Evolutionary conservation across 345 rosid species (phyloP).

Genomic region (Bruguiera parviflora): DNA sequence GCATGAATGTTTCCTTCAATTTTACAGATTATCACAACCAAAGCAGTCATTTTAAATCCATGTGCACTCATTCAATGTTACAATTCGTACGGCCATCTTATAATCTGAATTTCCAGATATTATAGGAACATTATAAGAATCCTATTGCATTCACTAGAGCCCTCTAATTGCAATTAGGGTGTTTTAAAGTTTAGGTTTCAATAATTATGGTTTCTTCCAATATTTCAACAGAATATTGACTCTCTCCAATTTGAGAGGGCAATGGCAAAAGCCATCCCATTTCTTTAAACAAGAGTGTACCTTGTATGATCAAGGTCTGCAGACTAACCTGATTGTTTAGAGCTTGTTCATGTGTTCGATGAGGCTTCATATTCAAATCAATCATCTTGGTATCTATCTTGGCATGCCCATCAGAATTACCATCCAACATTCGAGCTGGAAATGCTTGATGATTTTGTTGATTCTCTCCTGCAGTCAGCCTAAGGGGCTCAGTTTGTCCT

Average conservation of each 20-base stretch:
- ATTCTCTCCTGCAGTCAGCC: constrained; percentile 27
- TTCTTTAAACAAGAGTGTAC: too few relatives aligned
- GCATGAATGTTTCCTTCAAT: background rate
- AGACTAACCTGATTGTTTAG: constrained; percentile 52
- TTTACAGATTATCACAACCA: background rate
- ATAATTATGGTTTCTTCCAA: background rate
- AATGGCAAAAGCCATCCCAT: too few relatives aligned
- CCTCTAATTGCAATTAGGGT: too few relatives aligned
- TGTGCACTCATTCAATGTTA: too few relatives aligned
- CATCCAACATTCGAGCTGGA: constrained; percentile 25
- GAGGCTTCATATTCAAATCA: constrained; percentile 75
- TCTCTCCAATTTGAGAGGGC: background rate
- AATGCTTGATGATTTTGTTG: constrained; percentile 37
- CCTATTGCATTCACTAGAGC: too few relatives aligned
- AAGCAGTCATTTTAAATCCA: background rate
- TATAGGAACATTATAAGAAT: too few relatives aligned
- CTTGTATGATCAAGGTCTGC: background rate
- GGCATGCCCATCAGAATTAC: constrained; percentile 34
- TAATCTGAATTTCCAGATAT: too few relatives aligned
- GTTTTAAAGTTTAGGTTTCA: background rate
- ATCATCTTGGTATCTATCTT: constrained; percentile 46
- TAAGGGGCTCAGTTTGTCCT: constrained; percentile 31
- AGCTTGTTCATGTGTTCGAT: constrained; percentile 48
- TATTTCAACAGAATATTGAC: background rate
- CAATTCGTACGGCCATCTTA: too few relatives aligned